Evolutionary conservation across 1,139 yeast species (phyloP), one percentile per base, ranked within the genome.

Genomic region (Zygosaccharomyces sapae): DNA sequence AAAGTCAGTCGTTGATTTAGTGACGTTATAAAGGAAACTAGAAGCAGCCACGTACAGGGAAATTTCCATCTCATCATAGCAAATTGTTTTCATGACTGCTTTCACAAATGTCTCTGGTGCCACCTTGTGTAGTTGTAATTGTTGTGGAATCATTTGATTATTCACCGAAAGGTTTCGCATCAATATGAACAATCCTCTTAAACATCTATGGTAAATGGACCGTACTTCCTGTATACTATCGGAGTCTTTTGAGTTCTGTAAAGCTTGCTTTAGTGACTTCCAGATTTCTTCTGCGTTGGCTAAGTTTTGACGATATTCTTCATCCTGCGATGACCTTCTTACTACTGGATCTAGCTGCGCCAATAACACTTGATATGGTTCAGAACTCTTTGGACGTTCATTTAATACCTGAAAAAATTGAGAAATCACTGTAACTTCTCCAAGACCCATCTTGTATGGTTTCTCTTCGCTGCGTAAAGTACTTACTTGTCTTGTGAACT

Each of bases 101-200:
- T 41, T 38, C 29, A 40, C 13, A 12, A 51, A 45, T n/a, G 47
- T 37, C 9, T 41, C 24, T 18, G 52, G 35, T 7, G 49, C 33
- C 6, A 37, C 25, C 3, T 43, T 33, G n/a, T 43, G 49, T 10
- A 57, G 35, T 29, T 33, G 39, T n/a, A 57, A 31, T 5, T 50
- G 55, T 38, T 55, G 59, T 12, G 68, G 61, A 9, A 55, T 39
- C 5, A 48, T 58, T 40, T 60, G 61, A 41, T 59, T 59, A 45
- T 63, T 61, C 3, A 58, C 67, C 2, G 71, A 53, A 41, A 72
- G 49, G 47, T 72, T 72, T 41, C 75, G 58, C 19, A 68, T 64
- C 22, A 71, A 40, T 0, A 72, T 43, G 1, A 69, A 44, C 2
- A 68, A 52, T 3, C 74, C 76, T 43, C 75, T 58, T 2, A 64